Conservation (phyloP, 768 basidiomycete genomes). For the Pulveroboletus sp. region DNA sequence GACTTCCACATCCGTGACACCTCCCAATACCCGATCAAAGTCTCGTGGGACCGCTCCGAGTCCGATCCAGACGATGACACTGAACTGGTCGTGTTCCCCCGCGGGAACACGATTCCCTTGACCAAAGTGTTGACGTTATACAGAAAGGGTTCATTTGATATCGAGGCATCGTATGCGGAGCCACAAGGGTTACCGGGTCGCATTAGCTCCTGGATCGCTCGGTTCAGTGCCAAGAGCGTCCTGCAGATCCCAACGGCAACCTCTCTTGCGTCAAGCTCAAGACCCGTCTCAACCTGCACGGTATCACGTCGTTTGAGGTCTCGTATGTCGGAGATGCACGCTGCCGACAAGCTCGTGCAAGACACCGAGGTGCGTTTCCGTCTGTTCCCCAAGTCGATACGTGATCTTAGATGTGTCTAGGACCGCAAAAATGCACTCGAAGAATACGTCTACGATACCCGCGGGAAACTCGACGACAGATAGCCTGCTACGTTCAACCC, state of each 20-base stretch:
- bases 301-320: constrained; percentile 81
- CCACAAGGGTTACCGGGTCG: constrained; percentile 67
- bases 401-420: constrained; percentile 34
- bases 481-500: constrained; percentile 74
- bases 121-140: constrained; percentile 97
- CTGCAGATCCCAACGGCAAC: constrained; percentile 65
- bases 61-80: constrained; percentile 86
- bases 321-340: constrained; percentile 89
- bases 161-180: constrained; percentile 84
- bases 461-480: constrained; percentile 86
- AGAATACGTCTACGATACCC: constrained; percentile 97
- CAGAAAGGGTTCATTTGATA: constrained; percentile 82
- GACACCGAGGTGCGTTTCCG: constrained; percentile 82
- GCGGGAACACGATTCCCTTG: constrained; percentile 82
- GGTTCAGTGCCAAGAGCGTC: constrained; percentile 81
- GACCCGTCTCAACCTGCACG: constrained; percentile 83
- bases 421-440: constrained; percentile 98
- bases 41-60: constrained; percentile 76
- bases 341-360: constrained; percentile 91
- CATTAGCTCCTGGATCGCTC: constrained; percentile 83
- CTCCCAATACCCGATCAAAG: constrained; percentile 84
- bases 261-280: constrained; percentile 86
- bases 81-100: constrained; percentile 87
- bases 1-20: constrained; percentile 91
- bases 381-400: too few relatives aligned